Conservation (phyloP, 257 asterid species). For the Solanum commersonii region DNA sequence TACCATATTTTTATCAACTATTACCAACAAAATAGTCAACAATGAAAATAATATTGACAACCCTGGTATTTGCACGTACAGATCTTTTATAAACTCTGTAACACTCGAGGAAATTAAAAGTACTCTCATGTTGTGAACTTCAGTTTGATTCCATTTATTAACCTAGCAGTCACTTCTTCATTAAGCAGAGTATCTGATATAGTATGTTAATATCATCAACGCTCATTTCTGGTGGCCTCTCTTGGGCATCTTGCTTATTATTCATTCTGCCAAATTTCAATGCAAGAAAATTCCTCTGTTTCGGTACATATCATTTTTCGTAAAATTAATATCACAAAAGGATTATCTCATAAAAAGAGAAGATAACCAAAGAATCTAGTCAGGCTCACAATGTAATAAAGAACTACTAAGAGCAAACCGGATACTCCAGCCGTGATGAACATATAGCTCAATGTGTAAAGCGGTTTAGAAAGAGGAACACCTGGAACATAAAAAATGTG, state of each 20-base stretch:
- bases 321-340: not conserved
- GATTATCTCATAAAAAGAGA: not conserved
- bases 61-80: not conserved
- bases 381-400: slow-evolving; percentile 61
- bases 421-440: slow-evolving; percentile 81
- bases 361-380: not conserved
- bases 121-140: not conserved
- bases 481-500: slow-evolving; percentile 34
- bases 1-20: not conserved
- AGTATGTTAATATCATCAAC: not conserved
- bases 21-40: not conserved
- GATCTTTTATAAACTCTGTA: not conserved
- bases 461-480: slow-evolving; percentile 68
- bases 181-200: not conserved
- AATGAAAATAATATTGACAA: not conserved
- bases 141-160: not conserved
- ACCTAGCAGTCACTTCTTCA: not conserved
- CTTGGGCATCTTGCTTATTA: not conserved
- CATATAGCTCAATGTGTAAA: slow-evolving; percentile 80
- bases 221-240: not conserved
- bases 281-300: not conserved
- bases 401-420: slow-evolving; percentile 41
- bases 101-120: not conserved
- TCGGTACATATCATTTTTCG: not conserved
- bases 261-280: not conserved